Base-by-base conservation (phyloP, 495 filamentous ascomycete genomes). In the Neurospora sp. region DNA sequence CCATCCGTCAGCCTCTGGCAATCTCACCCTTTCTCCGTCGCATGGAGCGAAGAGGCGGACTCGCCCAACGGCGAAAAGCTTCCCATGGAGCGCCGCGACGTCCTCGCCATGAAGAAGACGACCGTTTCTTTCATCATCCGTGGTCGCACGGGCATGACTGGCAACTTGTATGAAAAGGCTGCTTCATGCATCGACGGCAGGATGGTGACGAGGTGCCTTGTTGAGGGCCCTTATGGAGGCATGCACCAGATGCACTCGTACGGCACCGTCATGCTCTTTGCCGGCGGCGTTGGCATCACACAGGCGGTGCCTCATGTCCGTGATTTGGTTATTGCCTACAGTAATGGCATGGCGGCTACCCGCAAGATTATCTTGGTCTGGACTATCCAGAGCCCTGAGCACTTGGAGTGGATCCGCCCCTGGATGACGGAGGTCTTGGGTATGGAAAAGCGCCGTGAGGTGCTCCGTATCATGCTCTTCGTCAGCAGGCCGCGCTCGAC, bases 371-470 rank as follows among this genome's bases (percentile, higher is more conserved):
- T 96, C 16, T 87, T 99, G 6, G 89, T 97, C 68, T 99, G 96
- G 96, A 90, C 91, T 65, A 92, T 99, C 70, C 93, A 95, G 75
- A 92, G 86, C 48, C 92, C 91, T 35, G 95, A 98, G 71, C 91
- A 94, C 75, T 87, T 99, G 37, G 90, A 94, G 78, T 99, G 96
- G 96, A 93, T 98, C 53, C 88, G 92, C 8, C 89, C 91, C 9
- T 99, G 92, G 93, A 99, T 99, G 96, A 95, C 97, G 74, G 86
- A 92, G 78, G 95, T 98, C 73, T 87, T 99, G 42, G 88, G 88
- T 3, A 92, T 98, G 85, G 92, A 94, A 9, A 87, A 86, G 68
- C 89, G 96, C 0, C 88, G 94, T 37, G 93, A 98, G 37, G 88
- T 94, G 3, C 88, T 99, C 48, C 87, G 89, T 53, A 90, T 98